Base-by-base conservation (phyloP, 345 rosid genomes). In the Salix brachista region DNA sequence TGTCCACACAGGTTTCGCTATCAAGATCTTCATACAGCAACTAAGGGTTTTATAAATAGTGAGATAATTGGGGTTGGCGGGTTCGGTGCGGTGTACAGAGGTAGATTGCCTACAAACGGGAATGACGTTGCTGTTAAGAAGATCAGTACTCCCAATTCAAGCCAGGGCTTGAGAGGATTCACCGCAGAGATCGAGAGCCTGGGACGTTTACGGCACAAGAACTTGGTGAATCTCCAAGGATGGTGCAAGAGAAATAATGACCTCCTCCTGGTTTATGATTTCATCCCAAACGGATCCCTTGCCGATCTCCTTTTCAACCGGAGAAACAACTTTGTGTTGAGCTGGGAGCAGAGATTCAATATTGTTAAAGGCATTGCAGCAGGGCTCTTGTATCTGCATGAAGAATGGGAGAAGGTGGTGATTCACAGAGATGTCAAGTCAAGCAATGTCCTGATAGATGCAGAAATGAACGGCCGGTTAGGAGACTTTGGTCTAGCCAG, bases 401-500 rank as follows among this genome's bases (percentile, higher is more conserved):
- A 90, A 80, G 94, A 89, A 41, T 91, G 95, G 94, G 92, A 86
- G 72, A 83, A 87, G 48, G 94, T 92, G 13, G 94, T 94, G 73
- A 83, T 91, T 37, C 97, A 92, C 34, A 84, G 97, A 32, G 98
- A 94, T 56, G 80, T 92, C 26, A 94, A 92, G 83, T 87, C 98
- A 3, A 84, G 92, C 75, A 94, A 94, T 68, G 96, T 94, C 48
- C 80, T 94, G 70, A 87, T 94, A 56, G 95, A 91, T 11, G 77
- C 84, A 0, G 91, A 88, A 28, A 83, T 92, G 92, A 90, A 89
- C 16, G 92, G 88, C 0, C 77, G 91, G 25, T 81, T 94, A 1
- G 95, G 97, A 1, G 98, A 91, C 36, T 94, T 94, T 23, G 97
- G 98, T 36, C 94, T 90, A 28, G 98, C 97, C 0, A 88, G 95